Evolutionary conservation across 306 rosid species (phyloP).

Genomic region (Amphicarpaea edgeworthii): DNA sequence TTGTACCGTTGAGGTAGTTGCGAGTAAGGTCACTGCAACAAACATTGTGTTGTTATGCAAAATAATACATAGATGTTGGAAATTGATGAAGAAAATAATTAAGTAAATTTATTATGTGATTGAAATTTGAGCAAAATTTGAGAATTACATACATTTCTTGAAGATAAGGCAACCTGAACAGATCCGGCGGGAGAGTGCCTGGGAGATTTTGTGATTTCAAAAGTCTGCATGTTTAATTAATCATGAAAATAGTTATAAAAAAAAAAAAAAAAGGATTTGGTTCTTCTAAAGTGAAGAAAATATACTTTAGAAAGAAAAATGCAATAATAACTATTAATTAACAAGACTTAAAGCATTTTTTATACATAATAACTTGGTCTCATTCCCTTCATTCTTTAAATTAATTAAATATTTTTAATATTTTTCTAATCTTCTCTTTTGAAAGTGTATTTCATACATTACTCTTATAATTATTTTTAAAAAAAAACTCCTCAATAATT

Average conservation of each 20-base stretch:
- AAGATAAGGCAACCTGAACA: constrained; percentile 56
- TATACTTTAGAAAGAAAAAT: too few species aligned
- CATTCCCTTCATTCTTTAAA: too few species aligned
- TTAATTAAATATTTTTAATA: too few species aligned
- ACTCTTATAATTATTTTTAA: too few species aligned
- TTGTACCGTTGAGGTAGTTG: constrained; percentile 67
- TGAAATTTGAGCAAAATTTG: neutral
- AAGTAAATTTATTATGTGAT: neutral
- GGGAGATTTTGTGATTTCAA: constrained; percentile 54
- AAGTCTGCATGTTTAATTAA: constrained; percentile 37
- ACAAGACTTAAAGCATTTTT: too few species aligned
- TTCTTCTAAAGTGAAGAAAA: too few species aligned
- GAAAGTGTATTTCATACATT: too few species aligned
- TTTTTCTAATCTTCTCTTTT: too few species aligned
- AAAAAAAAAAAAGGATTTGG: too few species aligned
- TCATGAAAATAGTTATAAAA: neutral
- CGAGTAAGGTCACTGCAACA: constrained; percentile 57
- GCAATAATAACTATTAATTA: too few species aligned
- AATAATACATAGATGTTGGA: neutral
- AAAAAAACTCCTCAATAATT: too few species aligned
- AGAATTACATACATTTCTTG: constrained; percentile 55
- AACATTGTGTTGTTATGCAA: neutral
- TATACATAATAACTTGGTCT: too few species aligned
- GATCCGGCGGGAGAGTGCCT: constrained; percentile 62
- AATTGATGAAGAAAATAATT: neutral